phyloP scores from a whole-genome alignment of 176 grass and related monocot genomes.

The Carex pumila region DNA sequence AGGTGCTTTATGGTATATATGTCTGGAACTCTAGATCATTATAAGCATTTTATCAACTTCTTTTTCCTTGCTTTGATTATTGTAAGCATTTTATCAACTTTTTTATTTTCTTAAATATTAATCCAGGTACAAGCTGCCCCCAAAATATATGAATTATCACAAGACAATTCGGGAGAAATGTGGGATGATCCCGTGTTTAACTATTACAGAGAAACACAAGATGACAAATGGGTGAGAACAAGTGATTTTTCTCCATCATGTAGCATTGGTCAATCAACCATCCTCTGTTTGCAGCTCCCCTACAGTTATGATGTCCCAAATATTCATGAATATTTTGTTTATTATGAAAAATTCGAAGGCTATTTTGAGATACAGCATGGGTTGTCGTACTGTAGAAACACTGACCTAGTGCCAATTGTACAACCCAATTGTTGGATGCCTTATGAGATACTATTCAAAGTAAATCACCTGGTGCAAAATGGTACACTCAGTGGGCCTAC shows the following conservation, averaged over 20 bases:
- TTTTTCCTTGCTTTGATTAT: neutral
- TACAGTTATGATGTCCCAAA: conserved; percentile 37
- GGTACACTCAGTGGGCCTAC: conserved; percentile 72
- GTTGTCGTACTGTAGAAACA: conserved; percentile 43
- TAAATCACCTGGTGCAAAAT: conserved; percentile 89
- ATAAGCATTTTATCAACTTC: neutral
- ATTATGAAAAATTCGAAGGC: conserved; percentile 38
- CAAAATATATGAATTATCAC: conserved; percentile 45
- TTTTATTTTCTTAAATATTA: conserved; percentile 1
- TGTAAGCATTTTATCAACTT: neutral
- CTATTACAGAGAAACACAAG: conserved; percentile 47
- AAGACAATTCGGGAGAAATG: conserved; percentile 10
- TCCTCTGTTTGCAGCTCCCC: conserved; percentile 55
- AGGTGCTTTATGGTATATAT: neutral
- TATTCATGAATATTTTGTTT: conserved; percentile 57
- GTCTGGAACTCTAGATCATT: neutral
- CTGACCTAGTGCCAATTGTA: conserved; percentile 47
- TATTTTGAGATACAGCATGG: conserved; percentile 30
- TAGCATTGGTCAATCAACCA: conserved; percentile 74
- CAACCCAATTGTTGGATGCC: conserved; percentile 46
- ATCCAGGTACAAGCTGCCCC: conserved; percentile 72
- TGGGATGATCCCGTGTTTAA: conserved; percentile 47
- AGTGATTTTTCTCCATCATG: conserved; percentile 65
- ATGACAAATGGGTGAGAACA: conserved; percentile 75
- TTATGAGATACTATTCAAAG: conserved; percentile 70